Conservation (phyloP, 2,329 filamentous ascomycete genomes). For the Alternaria sp. region DNA sequence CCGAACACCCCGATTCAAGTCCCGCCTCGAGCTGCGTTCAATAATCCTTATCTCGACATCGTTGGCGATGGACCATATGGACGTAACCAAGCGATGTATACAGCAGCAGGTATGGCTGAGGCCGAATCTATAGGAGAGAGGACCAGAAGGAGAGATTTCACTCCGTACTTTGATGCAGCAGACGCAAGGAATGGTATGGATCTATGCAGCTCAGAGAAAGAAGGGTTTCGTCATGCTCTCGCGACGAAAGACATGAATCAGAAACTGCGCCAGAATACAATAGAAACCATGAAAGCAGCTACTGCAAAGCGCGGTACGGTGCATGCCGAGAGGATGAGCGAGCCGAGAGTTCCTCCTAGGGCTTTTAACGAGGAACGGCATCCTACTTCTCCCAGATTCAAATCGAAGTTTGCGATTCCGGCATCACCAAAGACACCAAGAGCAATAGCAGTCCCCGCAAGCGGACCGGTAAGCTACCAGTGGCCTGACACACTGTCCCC, state of each 20-base stretch:
- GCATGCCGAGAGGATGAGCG: neutral
- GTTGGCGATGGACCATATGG: neutral
- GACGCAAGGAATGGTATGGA: neutral
- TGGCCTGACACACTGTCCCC: neutral
- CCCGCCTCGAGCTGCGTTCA: neutral
- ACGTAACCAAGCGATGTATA: neutral
- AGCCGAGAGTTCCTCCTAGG: neutral
- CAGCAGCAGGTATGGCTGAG: neutral
- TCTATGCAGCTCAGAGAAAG: neutral
- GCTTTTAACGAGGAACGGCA: neutral
- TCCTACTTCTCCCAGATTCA: fast-evolving
- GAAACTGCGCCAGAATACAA: neutral
- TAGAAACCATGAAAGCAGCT: neutral
- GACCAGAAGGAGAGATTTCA: neutral
- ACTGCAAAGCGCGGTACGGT: neutral
- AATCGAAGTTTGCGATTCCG: too few species aligned
- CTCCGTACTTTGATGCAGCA: neutral
- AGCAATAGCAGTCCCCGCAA: too few species aligned
- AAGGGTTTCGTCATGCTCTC: neutral
- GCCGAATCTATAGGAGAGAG: neutral
- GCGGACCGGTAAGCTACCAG: neutral
- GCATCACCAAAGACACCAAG: neutral
- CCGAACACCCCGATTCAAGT: fast-evolving
- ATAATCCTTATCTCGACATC: neutral
- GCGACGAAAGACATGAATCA: neutral